These are phyloP conservation scores for Trichoderma gracile DNA, from an alignment of 2,329 filamentous ascomycete species.

Conservation along the genomic window DNA sequence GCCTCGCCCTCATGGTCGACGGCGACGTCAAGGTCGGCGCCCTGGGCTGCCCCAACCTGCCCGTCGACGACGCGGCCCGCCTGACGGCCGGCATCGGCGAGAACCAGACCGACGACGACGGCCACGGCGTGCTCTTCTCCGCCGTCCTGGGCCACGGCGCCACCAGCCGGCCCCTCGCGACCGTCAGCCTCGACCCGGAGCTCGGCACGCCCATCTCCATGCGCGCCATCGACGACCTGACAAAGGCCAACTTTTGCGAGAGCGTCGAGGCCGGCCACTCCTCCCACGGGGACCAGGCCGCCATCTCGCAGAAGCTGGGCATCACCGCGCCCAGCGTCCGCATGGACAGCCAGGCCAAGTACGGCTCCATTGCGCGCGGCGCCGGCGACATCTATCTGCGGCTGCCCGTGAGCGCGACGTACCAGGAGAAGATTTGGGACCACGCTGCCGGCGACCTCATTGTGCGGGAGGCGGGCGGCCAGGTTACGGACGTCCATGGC, in stretches of 20 bases:
- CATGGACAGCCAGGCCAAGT: constrained; percentile 98
- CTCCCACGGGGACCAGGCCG: constrained; percentile 81
- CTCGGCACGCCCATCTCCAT: constrained; percentile 70
- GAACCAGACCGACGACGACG: constrained; percentile 73
- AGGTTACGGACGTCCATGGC: constrained; percentile 86
- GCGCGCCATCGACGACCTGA: constrained; percentile 72
- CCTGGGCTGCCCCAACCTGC: constrained; percentile 92
- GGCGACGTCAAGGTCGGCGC: constrained; percentile 93
- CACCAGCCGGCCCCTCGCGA: constrained; percentile 70
- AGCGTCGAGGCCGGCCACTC: constrained; percentile 93
- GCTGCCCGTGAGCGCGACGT: constrained; percentile 79
- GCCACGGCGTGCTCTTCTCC: constrained; percentile 84
- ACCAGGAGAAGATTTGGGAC: constrained; percentile 99
- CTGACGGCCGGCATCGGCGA: constrained; percentile 68
- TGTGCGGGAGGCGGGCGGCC: constrained; percentile 88
- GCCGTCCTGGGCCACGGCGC: constrained; percentile 79
- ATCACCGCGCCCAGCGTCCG: constrained; percentile 88
- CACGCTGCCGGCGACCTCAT: constrained; percentile 94
- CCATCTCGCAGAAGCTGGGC: constrained; percentile 76
- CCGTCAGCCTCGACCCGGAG: constrained; percentile 37
- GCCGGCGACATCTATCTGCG: constrained; percentile 94
- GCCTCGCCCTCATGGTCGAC: constrained; percentile 86
- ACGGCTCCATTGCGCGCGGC: constrained; percentile 89
- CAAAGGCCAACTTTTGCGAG: constrained; percentile 90
- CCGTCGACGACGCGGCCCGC: constrained; percentile 70